Evolutionary conservation across 2,329 filamentous ascomycete species (phyloP).

Genomic region (Penicillium sp.): DNA sequence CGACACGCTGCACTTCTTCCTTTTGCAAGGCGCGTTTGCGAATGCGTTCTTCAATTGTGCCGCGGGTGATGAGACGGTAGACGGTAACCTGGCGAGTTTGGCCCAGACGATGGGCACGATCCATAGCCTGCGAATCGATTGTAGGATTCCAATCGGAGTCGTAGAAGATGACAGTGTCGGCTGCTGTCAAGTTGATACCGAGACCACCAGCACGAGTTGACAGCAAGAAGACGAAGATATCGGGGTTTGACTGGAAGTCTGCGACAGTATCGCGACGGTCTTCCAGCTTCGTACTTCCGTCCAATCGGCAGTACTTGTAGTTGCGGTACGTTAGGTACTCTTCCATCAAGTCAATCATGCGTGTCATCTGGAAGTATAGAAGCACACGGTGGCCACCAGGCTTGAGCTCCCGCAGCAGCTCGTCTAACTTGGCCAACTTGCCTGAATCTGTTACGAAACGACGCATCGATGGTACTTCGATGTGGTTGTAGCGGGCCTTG

Average conservation of each 20-base stretch:
- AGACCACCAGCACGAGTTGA: constrained; percentile 95
- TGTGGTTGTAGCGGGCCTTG: constrained; percentile 82
- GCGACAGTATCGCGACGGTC: constrained; percentile 93
- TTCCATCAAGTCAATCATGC: constrained; percentile 99
- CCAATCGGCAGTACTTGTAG: constrained; percentile 96
- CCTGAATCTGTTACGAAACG: constrained; percentile 97
- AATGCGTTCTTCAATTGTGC: constrained; percentile 96
- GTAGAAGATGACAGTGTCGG: constrained; percentile 99
- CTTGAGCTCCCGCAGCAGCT: constrained; percentile 84
- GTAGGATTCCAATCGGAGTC: constrained; percentile 99
- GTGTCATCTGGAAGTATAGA: constrained; percentile 99
- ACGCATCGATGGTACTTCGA: constrained; percentile 91
- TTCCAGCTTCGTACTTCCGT: constrained; percentile 95
- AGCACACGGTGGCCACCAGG: constrained; percentile 88
- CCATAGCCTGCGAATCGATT: constrained; percentile 98
- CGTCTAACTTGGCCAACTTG: constrained; percentile 87
- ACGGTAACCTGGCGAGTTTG: constrained; percentile 96
- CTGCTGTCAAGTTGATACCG: constrained; percentile 93
- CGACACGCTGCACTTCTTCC: constrained; percentile 96
- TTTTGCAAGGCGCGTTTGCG: constrained; percentile 95
- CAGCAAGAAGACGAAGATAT: constrained; percentile 95
- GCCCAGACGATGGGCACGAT: constrained; percentile 93
- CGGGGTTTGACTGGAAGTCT: constrained; percentile 90
- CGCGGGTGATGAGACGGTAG: constrained; percentile 92
- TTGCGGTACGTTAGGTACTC: constrained; percentile 98